Base-by-base conservation (phyloP, 164 flowering plant genomes). In the Kingdonia uniflora region DNA sequence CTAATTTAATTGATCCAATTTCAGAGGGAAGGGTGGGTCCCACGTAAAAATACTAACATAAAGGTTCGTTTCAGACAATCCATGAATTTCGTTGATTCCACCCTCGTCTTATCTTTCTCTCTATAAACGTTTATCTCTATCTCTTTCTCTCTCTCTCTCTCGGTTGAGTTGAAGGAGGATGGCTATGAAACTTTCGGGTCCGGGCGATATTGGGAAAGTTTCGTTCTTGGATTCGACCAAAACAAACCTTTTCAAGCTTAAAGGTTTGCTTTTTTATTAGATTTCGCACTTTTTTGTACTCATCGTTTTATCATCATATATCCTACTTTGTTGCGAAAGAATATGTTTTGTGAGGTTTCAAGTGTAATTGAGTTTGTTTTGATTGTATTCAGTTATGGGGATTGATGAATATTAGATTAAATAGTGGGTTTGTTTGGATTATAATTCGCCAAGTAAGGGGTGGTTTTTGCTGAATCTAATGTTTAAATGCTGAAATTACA, bases 121-220 rank as follows among this genome's bases (percentile, higher is more conserved):
- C 15, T 20, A 16, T n/a, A n/a, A n/a, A 3, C 35, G 13, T n/a
- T 11, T 24, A 29, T 5, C 42, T 38, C 37, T 26, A 2, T 14
- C 20, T 62, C 49, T 42, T 42, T 51, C 46, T 24, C 29, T 14
- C 6, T 33, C 47, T 42, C 49, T 41, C 25, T 40, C 49, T 40
- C 56, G 4, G 55, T 23, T 17, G 13, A 50, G 14, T 19, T 14
- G n/a, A 19, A 51, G 29, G 19, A 2, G 44, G 23, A 86, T 85
- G 96, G 77, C 91, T 60, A 59, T 85, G 49, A 85, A 72, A 63
- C 58, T 77, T 50, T 49, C 74, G 0, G 52, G 75, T n/a, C 82
- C 84, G 0, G 60, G 77, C 50, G 84, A 80, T 58, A 47, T 82
- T 52, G 76, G 71, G 57, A 11, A 73, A 2, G 33, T 76, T 29